Conservation (phyloP, 2,329 filamentous ascomycete genomes). For the Alternaria sp. region DNA sequence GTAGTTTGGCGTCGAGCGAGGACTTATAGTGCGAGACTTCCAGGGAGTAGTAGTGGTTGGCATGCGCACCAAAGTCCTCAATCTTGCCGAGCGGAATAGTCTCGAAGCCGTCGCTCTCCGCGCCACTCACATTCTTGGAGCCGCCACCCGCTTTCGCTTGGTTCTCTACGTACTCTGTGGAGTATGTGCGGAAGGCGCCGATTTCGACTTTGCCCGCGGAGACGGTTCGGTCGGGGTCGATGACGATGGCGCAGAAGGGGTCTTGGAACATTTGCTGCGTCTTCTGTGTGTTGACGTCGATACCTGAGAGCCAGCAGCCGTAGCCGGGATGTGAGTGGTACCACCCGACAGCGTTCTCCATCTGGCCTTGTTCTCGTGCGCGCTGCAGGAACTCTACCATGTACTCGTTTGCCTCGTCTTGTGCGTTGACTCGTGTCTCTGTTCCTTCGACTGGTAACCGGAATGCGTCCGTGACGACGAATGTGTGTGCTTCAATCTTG, state of each 20-base stretch:
- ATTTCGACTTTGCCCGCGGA: conserved; percentile 96
- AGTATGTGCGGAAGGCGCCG: conserved; percentile 92
- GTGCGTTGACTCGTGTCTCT: conserved; percentile 97
- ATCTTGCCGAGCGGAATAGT: conserved; percentile 91
- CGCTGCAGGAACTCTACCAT: conserved; percentile 84
- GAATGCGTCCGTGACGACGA: conserved; percentile 94
- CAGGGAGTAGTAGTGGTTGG: conserved; percentile 86
- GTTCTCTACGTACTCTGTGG: conserved; percentile 66
- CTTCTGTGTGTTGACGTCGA: conserved; percentile 88
- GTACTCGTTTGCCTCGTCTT: conserved; percentile 96
- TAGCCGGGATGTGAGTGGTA: conserved; percentile 98
- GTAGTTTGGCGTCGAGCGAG: conserved; percentile 81
- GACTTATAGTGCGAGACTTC: conserved; percentile 96
- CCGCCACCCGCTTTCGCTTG: conserved; percentile 50
- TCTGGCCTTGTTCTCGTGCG: conserved; percentile 75
- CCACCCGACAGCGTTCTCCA: conserved; percentile 96
- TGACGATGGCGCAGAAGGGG: conserved; percentile 93
- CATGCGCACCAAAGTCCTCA: conserved; percentile 93
- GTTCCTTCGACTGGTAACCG: conserved; percentile 94
- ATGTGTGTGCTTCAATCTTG: conserved; percentile 82
- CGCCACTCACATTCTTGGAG: conserved; percentile 36
- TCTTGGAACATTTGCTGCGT: conserved; percentile 86
- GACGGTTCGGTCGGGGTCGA: conserved; percentile 95
- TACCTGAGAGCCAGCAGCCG: conserved; percentile 96
- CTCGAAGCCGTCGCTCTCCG: conserved; percentile 68